Conservation (phyloP, 2,329 filamentous ascomycete species). For the Alternaria brassicicola region DNA sequence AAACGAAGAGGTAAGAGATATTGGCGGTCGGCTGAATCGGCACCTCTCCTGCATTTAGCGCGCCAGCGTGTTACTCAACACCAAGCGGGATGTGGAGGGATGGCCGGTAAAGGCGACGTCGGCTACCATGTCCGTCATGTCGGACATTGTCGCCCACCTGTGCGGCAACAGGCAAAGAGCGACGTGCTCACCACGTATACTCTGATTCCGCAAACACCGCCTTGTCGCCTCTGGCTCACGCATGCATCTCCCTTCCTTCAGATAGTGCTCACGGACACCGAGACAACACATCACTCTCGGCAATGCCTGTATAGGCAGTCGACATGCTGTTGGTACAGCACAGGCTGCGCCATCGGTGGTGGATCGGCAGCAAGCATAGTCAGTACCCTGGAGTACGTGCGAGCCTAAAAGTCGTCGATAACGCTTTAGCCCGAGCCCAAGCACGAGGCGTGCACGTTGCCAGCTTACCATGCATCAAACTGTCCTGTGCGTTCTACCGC, state of each 20-base stretch:
- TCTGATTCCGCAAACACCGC: not conserved
- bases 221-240: not conserved
- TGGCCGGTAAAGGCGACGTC: not conserved
- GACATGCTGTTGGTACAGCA: not conserved
- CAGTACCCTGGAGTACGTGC: constrained; percentile 1
- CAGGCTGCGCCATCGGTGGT: not conserved
- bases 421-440: constrained; percentile 4
- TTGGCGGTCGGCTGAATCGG: not conserved
- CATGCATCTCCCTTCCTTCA: not conserved
- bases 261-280: not conserved
- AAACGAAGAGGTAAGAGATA: not conserved
- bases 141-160: not conserved
- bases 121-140: not conserved
- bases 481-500: not conserved
- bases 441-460: constrained; percentile 11
- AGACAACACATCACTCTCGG: not conserved
- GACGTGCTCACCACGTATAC: not conserved
- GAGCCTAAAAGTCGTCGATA: not conserved
- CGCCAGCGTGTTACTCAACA: not conserved
- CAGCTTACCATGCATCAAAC: not conserved
- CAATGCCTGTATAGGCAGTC: not conserved
- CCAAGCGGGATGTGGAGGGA: not conserved
- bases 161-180: not conserved
- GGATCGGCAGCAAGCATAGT: constrained; percentile 9
- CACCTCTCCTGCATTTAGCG: not conserved